phyloP scores from a whole-genome alignment of 441 rosid genomes.

The Populus tomentosa region DNA sequence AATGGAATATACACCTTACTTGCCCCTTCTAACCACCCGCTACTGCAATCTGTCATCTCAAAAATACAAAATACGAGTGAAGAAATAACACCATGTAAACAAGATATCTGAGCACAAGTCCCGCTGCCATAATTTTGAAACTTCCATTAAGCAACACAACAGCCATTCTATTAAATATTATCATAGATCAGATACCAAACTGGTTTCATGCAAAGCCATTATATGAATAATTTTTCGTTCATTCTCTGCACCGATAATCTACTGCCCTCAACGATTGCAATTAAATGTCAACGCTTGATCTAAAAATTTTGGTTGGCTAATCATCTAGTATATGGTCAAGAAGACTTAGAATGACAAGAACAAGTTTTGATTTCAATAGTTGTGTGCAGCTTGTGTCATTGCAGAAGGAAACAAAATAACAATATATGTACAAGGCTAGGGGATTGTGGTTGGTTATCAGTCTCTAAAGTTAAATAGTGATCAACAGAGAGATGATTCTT shows the following conservation, averaged over 20 bases:
- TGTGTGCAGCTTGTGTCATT: background rate
- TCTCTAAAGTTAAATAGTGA: background rate
- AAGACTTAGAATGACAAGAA: background rate
- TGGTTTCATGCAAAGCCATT: background rate
- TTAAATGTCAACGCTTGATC: background rate
- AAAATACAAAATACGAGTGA: background rate
- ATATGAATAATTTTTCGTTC: background rate
- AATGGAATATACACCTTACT: conserved; percentile 91
- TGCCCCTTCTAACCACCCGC: conserved; percentile 88
- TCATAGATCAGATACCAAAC: no score
- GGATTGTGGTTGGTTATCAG: background rate
- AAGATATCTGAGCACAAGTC: background rate
- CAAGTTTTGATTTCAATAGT: background rate
- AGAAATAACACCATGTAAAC: background rate
- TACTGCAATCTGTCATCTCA: conserved; percentile 72
- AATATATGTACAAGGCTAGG: background rate
- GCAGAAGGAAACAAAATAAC: background rate
- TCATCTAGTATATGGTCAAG: background rate
- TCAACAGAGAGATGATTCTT: background rate
- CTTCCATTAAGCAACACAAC: no score
- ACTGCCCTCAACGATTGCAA: background rate
- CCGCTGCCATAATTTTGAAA: no score
- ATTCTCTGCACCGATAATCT: background rate
- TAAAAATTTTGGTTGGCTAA: background rate
- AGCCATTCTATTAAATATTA: no score